Evolutionary conservation across 2,329 filamentous ascomycete species (phyloP).

Genomic region (Colletotrichum siamense): DNA sequence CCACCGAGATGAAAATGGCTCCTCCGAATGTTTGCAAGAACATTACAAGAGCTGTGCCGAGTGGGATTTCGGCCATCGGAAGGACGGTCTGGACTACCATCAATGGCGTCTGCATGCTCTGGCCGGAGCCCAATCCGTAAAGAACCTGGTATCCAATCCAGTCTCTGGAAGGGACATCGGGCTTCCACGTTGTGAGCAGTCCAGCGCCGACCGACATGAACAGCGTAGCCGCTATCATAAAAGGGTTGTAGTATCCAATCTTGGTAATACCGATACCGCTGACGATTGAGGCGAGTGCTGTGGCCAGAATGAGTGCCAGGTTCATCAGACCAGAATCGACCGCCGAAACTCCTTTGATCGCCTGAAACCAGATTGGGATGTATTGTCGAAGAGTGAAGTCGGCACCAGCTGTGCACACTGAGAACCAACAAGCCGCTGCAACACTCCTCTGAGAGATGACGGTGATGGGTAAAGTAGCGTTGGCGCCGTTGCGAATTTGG

Average conservation of each 20-base stretch:
- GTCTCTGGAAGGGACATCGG: neutral
- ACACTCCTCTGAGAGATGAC: conserved; percentile 40
- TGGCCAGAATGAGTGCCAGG: conserved; percentile 33
- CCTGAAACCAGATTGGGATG: conserved; percentile 39
- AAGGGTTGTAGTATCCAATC: conserved; percentile 40
- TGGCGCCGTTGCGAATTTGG: conserved; percentile 35
- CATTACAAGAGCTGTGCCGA: conserved; percentile 14
- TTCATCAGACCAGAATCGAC: conserved; percentile 36
- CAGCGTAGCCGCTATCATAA: conserved; percentile 35
- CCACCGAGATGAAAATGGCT: conserved; percentile 12
- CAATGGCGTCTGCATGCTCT: conserved; percentile 28
- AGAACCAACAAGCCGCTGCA: conserved; percentile 24
- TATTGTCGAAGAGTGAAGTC: conserved; percentile 33
- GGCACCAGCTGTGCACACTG: conserved; percentile 22
- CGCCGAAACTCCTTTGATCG: conserved; percentile 34
- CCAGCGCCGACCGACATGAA: conserved; percentile 30
- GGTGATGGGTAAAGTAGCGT: conserved; percentile 40
- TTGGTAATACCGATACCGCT: conserved; percentile 31
- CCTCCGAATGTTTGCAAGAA: conserved; percentile 16
- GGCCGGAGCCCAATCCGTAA: conserved; percentile 28
- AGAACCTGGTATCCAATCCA: conserved; percentile 30
- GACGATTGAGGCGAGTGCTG: conserved; percentile 29
- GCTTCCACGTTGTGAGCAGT: neutral
- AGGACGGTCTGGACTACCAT: conserved; percentile 30
- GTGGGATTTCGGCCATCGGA: neutral